Conservation (phyloP, 208 protist genomes). For the Trypanosoma cruzi region DNA sequence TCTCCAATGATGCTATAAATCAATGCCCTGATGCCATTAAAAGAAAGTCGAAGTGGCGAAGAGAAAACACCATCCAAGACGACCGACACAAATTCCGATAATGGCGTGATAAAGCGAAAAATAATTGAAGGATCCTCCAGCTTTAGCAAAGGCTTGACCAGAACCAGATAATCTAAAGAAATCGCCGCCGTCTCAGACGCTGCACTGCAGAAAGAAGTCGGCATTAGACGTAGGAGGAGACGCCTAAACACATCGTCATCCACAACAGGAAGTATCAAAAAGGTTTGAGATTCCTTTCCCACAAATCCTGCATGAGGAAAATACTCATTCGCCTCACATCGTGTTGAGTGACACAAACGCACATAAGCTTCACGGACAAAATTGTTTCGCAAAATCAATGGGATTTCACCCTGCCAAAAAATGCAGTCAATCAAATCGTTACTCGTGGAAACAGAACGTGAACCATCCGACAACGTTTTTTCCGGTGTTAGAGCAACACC, state of each 20-base stretch:
- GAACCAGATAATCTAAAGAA: constrained; percentile 1
- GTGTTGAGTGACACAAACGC: neutral
- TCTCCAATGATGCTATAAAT: constrained; percentile 37
- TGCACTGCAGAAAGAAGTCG: constrained; percentile 18
- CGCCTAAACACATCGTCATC: constrained; percentile 65
- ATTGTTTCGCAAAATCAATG: constrained; percentile 33
- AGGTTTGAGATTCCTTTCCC: neutral
- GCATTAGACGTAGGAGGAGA: constrained; percentile 46
- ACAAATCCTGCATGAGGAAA: neutral
- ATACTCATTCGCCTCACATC: neutral
- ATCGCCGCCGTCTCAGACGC: neutral
- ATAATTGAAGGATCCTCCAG: constrained; percentile 16
- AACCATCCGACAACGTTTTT: neutral
- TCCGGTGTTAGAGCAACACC: neutral
- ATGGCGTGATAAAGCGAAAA: constrained; percentile 24
- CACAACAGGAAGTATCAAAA: constrained; percentile 29
- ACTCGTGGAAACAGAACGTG: neutral
- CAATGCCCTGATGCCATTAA: constrained; percentile 40
- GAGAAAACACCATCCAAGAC: constrained; percentile 8
- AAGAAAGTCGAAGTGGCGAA: constrained; percentile 42
- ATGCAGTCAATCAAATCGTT: constrained; percentile 31
- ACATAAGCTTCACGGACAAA: constrained; percentile 33
- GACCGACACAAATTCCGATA: constrained; percentile 26
- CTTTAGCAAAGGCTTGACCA: constrained; percentile 17
- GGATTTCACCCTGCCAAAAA: constrained; percentile 48